Evolutionary conservation across 2,329 filamentous ascomycete genomes (phyloP).

Genomic region (Aspergillus japonicus): DNA sequence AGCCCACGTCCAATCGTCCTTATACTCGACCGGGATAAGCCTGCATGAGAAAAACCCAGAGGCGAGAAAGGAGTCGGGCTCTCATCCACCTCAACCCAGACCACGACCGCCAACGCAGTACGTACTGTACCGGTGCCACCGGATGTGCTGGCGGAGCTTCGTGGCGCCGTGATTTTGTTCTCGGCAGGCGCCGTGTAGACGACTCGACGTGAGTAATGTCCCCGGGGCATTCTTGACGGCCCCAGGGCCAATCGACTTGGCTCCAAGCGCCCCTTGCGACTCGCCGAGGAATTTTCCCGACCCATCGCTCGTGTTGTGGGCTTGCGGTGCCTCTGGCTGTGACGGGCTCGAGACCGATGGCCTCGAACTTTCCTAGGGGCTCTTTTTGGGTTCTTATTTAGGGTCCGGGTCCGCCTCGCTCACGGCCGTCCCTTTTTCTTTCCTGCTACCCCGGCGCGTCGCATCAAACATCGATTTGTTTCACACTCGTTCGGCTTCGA

Average conservation of each 20-base stretch:
- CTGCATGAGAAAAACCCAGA: neutral
- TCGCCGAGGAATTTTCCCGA: constrained; percentile 13
- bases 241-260: constrained; percentile 8
- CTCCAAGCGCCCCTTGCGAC: constrained; percentile 17
- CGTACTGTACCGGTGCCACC: neutral
- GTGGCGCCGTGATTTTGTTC: neutral
- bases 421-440: neutral
- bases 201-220: constrained; percentile 2
- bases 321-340: constrained; percentile 4
- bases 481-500: constrained; percentile 20
- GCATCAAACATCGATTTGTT: constrained; percentile 15
- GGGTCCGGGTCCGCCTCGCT: constrained; percentile 6
- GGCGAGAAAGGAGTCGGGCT: constrained; percentile 5
- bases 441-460: constrained; percentile 11
- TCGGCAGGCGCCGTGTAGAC: constrained; percentile 1
- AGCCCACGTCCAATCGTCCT: neutral
- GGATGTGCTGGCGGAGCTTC: constrained; percentile 1
- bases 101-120: neutral
- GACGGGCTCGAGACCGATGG: neutral
- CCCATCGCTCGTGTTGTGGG: constrained; percentile 4
- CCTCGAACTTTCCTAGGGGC: neutral
- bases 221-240: constrained; percentile 1
- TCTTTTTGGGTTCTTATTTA: constrained; percentile 11
- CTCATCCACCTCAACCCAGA: neutral
- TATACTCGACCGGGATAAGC: constrained; percentile 1